Base-by-base conservation (phyloP, 2,329 filamentous ascomycete genomes). In the Akanthomyces dipterigenus region DNA sequence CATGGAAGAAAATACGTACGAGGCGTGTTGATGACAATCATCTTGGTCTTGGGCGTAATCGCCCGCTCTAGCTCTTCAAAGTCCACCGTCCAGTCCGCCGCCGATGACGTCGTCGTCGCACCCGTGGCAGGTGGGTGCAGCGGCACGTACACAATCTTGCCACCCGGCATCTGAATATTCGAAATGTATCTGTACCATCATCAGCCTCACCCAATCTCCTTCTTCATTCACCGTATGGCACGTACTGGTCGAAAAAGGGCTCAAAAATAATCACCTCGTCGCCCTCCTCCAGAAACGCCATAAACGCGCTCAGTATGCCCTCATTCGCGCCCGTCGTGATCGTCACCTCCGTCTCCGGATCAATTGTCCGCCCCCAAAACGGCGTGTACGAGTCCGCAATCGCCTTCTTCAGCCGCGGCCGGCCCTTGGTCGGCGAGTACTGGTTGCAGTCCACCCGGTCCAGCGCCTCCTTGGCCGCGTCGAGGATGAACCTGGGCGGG, bases 231-330 rank as follows among this genome's bases (percentile, higher is more conserved):
- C 12, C 24, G 14, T 54, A 12, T 34, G n/a, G 12, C 6, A 70
- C 80, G 71, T 73, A 90, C 87, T 99, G 95, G 76, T 99, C 95
- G 73, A 98, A 99, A 78, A 97, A 99, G 12, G 95, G 95, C 78
- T 99, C 95, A 73, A 99, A 97, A 61, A 99, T 84, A 67, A 99
- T 97, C 66, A 97, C 95, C 75, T 99, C 95, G 71, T 99, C 95
- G 14, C 91, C 95, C 1, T 85, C 83, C 75, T 99, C 95, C 62
- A 99, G 87, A 69, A 99, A 99, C 3, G 85, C 95, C 95, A 99
- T 98, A 71, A 99, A 98, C 0, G 93, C 95, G 71, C 90, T 93
- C 66, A 99, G 81, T 91, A 98, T 98, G 58, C 83, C 88, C 77
- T 96, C 90, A 70, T 96, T 96, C 45, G 91, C 90, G 48, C 90